phyloP scores from a whole-genome alignment of 2,329 filamentous ascomycete species.

The Corniculantispora saksenae region DNA sequence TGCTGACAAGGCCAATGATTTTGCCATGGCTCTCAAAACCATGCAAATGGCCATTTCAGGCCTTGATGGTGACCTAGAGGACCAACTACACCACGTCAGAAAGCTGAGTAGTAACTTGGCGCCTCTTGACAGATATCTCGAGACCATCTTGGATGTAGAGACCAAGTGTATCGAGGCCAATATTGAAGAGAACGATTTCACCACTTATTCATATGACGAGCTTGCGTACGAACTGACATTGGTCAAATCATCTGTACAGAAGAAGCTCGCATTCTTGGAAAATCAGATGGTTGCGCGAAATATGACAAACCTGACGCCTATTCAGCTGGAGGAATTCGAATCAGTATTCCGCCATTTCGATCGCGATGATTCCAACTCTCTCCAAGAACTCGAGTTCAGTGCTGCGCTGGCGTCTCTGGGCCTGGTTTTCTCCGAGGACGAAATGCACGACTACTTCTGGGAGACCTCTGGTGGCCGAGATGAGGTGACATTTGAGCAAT shows the following conservation, averaged over 20 bases:
- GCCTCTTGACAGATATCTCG: slow-evolving; percentile 87
- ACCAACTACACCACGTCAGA: slow-evolving; percentile 85
- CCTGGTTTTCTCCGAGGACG: slow-evolving; percentile 92
- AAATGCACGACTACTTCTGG: slow-evolving; percentile 95
- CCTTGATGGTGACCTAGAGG: slow-evolving; percentile 95
- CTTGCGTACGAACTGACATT: slow-evolving; percentile 89
- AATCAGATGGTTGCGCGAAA: slow-evolving; percentile 98
- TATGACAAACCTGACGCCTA: slow-evolving; percentile 98
- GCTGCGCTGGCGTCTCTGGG: slow-evolving; percentile 93
- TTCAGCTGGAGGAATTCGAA: slow-evolving; percentile 98
- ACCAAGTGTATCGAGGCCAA: slow-evolving; percentile 92
- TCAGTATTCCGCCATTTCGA: slow-evolving; percentile 98
- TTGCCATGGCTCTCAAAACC: slow-evolving; percentile 91
- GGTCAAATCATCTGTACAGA: slow-evolving; percentile 88
- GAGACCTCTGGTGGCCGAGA: slow-evolving; percentile 79
- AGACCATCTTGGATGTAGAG: slow-evolving; percentile 83
- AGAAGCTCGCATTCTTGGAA: slow-evolving; percentile 94
- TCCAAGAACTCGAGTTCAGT: slow-evolving; percentile 93
- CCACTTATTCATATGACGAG: slow-evolving; percentile 98
- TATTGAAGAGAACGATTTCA: slow-evolving; percentile 99
- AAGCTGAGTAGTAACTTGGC: slow-evolving; percentile 82
- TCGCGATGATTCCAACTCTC: slow-evolving; percentile 83
- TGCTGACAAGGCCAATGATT: slow-evolving; percentile 97
- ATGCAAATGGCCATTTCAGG: slow-evolving; percentile 93
- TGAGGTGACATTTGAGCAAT: slow-evolving; percentile 94